These are phyloP conservation scores for Xerocomellus chrysenteron DNA, from an alignment of 768 basidiomycete species.

Conservation along the genomic window DNA sequence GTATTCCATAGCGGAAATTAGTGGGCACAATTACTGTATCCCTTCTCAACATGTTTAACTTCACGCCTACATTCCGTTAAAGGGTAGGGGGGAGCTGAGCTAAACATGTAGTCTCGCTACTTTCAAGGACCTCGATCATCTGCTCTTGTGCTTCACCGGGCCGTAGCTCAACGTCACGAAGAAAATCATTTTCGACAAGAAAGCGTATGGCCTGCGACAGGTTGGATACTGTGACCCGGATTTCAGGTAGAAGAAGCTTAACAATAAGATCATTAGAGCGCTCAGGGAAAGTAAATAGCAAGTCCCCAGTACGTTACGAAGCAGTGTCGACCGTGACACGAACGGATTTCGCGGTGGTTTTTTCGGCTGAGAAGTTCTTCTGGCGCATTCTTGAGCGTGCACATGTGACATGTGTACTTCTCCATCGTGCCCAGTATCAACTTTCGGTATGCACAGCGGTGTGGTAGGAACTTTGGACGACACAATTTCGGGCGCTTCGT, in stretches of 20 bases:
- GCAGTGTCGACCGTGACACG: constrained; percentile 61
- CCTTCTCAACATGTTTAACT: neutral
- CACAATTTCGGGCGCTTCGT: constrained; percentile 53
- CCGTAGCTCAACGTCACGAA: constrained; percentile 73
- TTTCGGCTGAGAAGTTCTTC: constrained; percentile 44
- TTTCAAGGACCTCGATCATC: constrained; percentile 59
- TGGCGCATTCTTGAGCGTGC: constrained; percentile 7
- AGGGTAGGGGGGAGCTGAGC: neutral
- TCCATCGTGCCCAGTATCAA: constrained; percentile 1
- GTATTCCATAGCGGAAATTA: neutral
- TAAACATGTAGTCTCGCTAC: constrained; percentile 12
- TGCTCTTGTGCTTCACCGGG: constrained; percentile 72
- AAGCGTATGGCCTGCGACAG: constrained; percentile 91
- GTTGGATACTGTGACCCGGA: constrained; percentile 85
- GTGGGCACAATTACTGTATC: neutral
- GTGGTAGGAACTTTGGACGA: constrained; percentile 48
- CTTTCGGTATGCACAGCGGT: constrained; percentile 2
- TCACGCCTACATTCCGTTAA: neutral
- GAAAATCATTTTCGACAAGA: constrained; percentile 85
- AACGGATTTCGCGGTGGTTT: constrained; percentile 62
- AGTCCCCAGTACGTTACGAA: constrained; percentile 65
- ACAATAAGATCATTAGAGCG: constrained; percentile 10
- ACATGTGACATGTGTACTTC: constrained; percentile 5
- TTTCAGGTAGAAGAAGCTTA: constrained; percentile 82
- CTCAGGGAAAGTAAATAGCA: neutral